A percentile compares a stretch with the other conserved stretches of the same genome.
phyloP scores from a whole-genome alignment of 129 eudicot genomes.

The Cynara cardunculus region DNA sequence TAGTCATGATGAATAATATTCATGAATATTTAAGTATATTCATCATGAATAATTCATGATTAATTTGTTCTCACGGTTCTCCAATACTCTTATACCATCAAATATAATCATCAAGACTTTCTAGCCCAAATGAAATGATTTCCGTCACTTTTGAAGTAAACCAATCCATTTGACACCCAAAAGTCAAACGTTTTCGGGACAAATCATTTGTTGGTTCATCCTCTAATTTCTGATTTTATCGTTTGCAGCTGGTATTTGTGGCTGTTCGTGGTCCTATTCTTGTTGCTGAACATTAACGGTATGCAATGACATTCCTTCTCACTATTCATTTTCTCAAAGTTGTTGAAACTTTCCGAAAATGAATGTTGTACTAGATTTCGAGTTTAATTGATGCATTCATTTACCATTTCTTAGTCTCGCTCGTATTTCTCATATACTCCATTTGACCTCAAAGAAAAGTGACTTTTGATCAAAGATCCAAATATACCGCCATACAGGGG shows the following conservation, averaged over 20 bases:
- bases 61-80: not conserved
- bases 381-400: not conserved
- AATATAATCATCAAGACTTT: too few relatives aligned
- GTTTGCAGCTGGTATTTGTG: constrained; percentile 83
- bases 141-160: not conserved
- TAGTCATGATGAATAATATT: not conserved
- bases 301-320: constrained; percentile 15
- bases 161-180: not conserved
- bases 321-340: not conserved
- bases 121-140: not conserved
- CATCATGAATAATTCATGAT: not conserved
- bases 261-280: constrained; percentile 63
- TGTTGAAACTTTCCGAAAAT: not conserved
- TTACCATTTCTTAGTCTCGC: not conserved
- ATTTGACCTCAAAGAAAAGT: not conserved
- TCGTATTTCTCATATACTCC: not conserved
- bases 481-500: too few relatives aligned
- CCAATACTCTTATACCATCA: too few relatives aligned
- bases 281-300: constrained; percentile 74
- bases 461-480: not conserved
- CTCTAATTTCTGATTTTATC: not conserved
- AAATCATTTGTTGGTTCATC: not conserved
- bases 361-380: not conserved
- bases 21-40: not conserved
- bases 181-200: not conserved